Base-by-base conservation (phyloP, 2,329 filamentous ascomycete genomes). In the Claviceps africana region DNA sequence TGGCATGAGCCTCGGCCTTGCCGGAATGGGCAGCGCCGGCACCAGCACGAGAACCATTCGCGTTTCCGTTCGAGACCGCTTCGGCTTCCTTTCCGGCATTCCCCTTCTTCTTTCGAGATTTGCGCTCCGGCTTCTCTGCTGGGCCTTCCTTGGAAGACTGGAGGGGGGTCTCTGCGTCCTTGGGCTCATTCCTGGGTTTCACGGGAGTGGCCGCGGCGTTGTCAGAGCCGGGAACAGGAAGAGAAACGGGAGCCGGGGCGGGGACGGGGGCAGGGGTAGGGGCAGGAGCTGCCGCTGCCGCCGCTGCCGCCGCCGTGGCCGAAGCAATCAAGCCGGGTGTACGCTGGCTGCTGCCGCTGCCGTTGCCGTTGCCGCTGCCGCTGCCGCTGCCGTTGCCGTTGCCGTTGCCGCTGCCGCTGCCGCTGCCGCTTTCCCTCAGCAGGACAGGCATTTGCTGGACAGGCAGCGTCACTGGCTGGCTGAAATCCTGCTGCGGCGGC, bases 101-200 rank as follows among this genome's bases (percentile, higher is more conserved):
- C 54, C 75, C 78, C 73, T 88, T 91, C 74, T 88, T 87, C 71
- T 83, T 86, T 40, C 75, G 67, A 35, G 70, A 63, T 61, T 78
- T 81, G 62, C 77, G 77, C 60, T 88, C 85, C 1, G 70, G 60
- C 67, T 81, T 85, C 56, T 86, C 82, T 1, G 68, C 57, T 50
- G 65, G 63, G 22, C 61, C 65, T 54, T 70, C 67, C 55, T 67
- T 70, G 28, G 65, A 61, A 19, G 67, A 64, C 54, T 67, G 67
- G 25, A 61, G 62, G 31, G 69, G 65, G 17, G 68, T 66, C 56
- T 77, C 74, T 30, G 72, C 67, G 44, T 78, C 74, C 61, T 75
- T 78, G 25, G 68, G 55, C 51, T 76, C 74, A 40, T 56, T 60
- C 62, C 70, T 73, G 53, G 63, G 50, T 58, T 71, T 76, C 45